Evolutionary conservation across 1,284 basidiomycete species (phyloP).

Genomic region (Heterobasidion annosum): DNA sequence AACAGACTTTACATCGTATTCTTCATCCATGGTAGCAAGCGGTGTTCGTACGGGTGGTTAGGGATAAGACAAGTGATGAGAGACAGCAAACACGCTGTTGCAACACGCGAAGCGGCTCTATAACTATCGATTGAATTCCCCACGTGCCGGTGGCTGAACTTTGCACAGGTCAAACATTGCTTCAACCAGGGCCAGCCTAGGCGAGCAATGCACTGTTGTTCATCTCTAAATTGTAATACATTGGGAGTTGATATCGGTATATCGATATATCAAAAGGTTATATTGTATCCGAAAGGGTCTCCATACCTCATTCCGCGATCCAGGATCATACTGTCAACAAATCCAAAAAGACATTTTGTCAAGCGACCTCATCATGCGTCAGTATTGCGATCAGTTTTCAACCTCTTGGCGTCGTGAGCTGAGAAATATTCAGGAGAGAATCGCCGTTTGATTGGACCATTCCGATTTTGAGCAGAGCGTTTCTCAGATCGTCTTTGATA

Average conservation of each 20-base stretch:
- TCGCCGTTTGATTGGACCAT: too few relatives aligned
- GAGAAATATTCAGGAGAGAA: too few relatives aligned
- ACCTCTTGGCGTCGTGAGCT: too few relatives aligned
- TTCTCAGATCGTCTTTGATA: neutral
- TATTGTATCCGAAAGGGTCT: neutral
- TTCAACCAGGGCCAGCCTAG: neutral
- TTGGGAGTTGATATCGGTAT: too few relatives aligned
- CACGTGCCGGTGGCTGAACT: slow-evolving; percentile 8
- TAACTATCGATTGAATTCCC: slow-evolving; percentile 7
- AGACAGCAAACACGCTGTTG: slow-evolving; percentile 5
- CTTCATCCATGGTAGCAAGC: slow-evolving; percentile 67
- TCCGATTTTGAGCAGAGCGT: neutral
- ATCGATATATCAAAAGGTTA: too few relatives aligned
- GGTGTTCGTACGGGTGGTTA: slow-evolving; percentile 3
- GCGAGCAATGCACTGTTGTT: too few relatives aligned
- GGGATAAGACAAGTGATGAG: slow-evolving; percentile 7
- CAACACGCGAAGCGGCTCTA: neutral
- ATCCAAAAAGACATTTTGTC: too few relatives aligned
- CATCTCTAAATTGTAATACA: too few relatives aligned
- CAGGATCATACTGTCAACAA: neutral
- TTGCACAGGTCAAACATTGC: neutral
- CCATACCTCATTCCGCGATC: neutral
- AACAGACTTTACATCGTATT: slow-evolving; percentile 62
- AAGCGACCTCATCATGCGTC: too few relatives aligned
- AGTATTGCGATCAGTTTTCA: too few relatives aligned